phyloP scores from a whole-genome alignment of 1,284 basidiomycete genomes.

The Leccinum huronense region DNA sequence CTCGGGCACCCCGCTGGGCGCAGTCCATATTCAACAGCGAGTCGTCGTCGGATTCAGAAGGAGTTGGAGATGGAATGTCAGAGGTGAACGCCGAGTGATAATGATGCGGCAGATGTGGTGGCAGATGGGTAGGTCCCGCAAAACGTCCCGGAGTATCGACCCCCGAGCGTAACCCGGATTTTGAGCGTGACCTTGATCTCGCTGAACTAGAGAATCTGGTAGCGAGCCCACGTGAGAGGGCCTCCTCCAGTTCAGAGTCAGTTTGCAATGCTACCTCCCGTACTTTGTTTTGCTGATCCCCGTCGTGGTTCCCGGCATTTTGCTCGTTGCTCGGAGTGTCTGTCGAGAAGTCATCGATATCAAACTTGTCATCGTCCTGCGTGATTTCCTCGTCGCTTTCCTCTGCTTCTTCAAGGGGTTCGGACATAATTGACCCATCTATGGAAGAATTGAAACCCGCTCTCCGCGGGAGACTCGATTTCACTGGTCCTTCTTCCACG shows the following conservation, averaged over 20 bases:
- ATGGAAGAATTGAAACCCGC: constrained; percentile 13
- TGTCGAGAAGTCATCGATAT: constrained; percentile 84
- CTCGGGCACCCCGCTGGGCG: constrained; percentile 48
- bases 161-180: constrained; percentile 51
- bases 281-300: constrained; percentile 31
- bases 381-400: constrained; percentile 42
- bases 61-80: constrained; percentile 43
- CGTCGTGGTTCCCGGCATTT: constrained; percentile 18
- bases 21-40: constrained; percentile 29
- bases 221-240: constrained; percentile 33
- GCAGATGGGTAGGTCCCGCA: constrained; percentile 60
- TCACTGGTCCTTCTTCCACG: constrained; percentile 80
- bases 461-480: constrained; percentile 38
- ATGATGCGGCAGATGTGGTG: constrained; percentile 38
- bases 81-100: constrained; percentile 15
- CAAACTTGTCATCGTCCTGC: constrained; percentile 74
- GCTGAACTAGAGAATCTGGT: constrained; percentile 37
- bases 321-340: constrained; percentile 43
- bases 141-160: constrained; percentile 79
- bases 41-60: constrained; percentile 38
- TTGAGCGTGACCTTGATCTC: constrained; percentile 46
- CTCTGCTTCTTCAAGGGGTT: constrained; percentile 42
- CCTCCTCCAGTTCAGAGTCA: constrained; percentile 34
- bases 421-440: constrained; percentile 28
- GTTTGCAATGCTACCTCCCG: constrained; percentile 35